These are phyloP conservation scores for Epicoccum nigrum DNA, from an alignment of 2,329 filamentous ascomycete genomes.

Conservation along the genomic window DNA sequence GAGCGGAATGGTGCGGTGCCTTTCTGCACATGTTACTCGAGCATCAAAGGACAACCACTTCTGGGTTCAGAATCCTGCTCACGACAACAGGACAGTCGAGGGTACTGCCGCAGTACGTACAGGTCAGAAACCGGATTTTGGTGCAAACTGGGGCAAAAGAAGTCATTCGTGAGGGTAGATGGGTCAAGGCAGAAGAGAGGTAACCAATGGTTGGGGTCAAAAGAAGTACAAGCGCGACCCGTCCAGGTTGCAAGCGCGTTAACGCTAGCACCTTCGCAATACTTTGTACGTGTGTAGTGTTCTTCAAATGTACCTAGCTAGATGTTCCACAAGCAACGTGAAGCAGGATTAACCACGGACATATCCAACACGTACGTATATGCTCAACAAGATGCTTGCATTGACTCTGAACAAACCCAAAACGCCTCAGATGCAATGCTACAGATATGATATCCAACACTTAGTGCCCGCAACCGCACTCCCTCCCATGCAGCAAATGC, in stretches of 20 bases:
- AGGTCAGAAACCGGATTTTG: not conserved
- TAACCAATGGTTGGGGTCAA: not conserved
- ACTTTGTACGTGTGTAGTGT: no score
- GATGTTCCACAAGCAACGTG: no score
- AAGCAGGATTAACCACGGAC: no score
- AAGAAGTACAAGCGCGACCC: not conserved
- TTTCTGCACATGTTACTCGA: not conserved
- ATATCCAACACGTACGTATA: not conserved
- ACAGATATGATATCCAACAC: not conserved
- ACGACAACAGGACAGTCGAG: not conserved
- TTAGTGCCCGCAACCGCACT: slow-evolving; percentile 41
- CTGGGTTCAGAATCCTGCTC: not conserved
- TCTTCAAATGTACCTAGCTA: no score
- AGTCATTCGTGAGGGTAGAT: not conserved
- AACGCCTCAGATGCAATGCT: slow-evolving; percentile 14
- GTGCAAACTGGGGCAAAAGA: not conserved
- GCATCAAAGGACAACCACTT: not conserved
- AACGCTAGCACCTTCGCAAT: not conserved
- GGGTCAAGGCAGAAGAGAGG: not conserved
- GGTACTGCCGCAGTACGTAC: not conserved
- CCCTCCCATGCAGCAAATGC: slow-evolving; percentile 33
- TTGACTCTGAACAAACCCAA: not conserved
- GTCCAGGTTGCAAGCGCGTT: not conserved
- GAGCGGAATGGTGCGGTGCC: not conserved
- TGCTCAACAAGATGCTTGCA: no score